A percentile compares a stretch with the other conserved stretches of the same genome.
These are phyloP conservation scores for Fusarium xylarioides DNA, from an alignment of 2,329 filamentous ascomycete genomes.

Conservation along the genomic window DNA sequence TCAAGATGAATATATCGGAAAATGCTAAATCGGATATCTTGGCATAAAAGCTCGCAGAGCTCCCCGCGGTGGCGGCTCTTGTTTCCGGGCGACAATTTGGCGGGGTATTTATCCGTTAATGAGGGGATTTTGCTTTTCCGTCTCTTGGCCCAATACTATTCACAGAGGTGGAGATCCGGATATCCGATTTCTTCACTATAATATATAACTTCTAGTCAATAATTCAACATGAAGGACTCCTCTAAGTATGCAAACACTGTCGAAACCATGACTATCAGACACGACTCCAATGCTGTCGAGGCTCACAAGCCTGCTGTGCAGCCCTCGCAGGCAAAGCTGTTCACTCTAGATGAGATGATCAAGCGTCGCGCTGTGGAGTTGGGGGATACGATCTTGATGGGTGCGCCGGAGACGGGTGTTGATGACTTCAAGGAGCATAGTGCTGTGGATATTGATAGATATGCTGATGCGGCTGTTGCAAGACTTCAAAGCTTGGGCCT, in stretches of 20 bases:
- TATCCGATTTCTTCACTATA: slow-evolving; percentile 12
- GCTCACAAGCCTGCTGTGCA: slow-evolving; percentile 5
- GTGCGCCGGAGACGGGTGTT: slow-evolving; percentile 14
- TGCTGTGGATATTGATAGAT: slow-evolving; percentile 29
- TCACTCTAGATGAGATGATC: slow-evolving; percentile 34
- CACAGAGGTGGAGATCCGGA: background rate
- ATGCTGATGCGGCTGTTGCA: slow-evolving; percentile 34
- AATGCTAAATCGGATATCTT: slow-evolving; percentile 8
- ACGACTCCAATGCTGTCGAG: slow-evolving; percentile 20
- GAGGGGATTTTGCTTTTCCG: slow-evolving; percentile 21
- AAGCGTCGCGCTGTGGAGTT: slow-evolving; percentile 23
- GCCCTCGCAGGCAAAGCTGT: slow-evolving; percentile 26
- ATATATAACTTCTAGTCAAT: background rate
- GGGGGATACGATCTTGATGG: slow-evolving; percentile 17
- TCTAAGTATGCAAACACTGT: background rate
- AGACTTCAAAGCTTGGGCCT: slow-evolving; percentile 25
- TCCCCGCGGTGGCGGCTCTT: background rate
- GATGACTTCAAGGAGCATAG: slow-evolving; percentile 37
- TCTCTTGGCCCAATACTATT: background rate
- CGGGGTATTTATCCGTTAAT: slow-evolving; percentile 2
- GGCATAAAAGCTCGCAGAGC: background rate
- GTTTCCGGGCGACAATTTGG: background rate
- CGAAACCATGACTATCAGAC: slow-evolving; percentile 36
- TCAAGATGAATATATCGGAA: background rate
- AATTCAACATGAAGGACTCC: fast-evolving